These are phyloP conservation scores for Cutaneotrichosporon sp. DNA, from an alignment of 1,284 basidiomycete genomes.

Conservation along the genomic window DNA sequence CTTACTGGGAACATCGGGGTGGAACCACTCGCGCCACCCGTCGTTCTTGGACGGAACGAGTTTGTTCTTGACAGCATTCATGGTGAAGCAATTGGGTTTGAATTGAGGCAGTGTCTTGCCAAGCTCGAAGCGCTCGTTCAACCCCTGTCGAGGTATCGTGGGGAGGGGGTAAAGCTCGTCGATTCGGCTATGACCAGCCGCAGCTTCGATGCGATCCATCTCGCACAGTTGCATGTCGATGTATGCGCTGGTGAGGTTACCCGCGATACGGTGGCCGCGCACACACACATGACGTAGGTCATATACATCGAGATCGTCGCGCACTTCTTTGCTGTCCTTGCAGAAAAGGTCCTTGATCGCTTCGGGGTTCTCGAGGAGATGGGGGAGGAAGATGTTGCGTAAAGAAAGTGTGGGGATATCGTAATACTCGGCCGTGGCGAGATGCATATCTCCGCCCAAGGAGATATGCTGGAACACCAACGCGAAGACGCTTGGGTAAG, in stretches of 20 bases:
- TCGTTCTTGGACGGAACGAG: slow-evolving; percentile 32
- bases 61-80: slow-evolving; percentile 32
- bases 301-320: slow-evolving; percentile 16
- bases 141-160: slow-evolving; percentile 17
- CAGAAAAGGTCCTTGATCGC: slow-evolving; percentile 7
- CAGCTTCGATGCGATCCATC: slow-evolving; percentile 34
- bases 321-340: slow-evolving; percentile 1
- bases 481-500: background rate
- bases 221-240: slow-evolving; percentile 45
- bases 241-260: slow-evolving; percentile 39
- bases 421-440: slow-evolving; percentile 31
- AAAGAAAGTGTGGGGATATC: slow-evolving; percentile 43
- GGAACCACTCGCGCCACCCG: slow-evolving; percentile 43
- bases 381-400: slow-evolving; percentile 33
- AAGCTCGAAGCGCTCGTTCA: background rate
- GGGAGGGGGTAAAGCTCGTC: slow-evolving; percentile 30
- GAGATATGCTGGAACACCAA: background rate
- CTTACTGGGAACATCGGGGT: slow-evolving; percentile 32
- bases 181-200: slow-evolving; percentile 12
- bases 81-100: slow-evolving; percentile 11
- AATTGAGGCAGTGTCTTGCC: background rate
- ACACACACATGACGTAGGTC: slow-evolving; percentile 38
- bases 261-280: slow-evolving; percentile 32
- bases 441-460: slow-evolving; percentile 2
- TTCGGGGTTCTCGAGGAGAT: slow-evolving; percentile 17